Conservation (phyloP, 352 stramenopile genomes). For the Globisporangium viniferum region DNA sequence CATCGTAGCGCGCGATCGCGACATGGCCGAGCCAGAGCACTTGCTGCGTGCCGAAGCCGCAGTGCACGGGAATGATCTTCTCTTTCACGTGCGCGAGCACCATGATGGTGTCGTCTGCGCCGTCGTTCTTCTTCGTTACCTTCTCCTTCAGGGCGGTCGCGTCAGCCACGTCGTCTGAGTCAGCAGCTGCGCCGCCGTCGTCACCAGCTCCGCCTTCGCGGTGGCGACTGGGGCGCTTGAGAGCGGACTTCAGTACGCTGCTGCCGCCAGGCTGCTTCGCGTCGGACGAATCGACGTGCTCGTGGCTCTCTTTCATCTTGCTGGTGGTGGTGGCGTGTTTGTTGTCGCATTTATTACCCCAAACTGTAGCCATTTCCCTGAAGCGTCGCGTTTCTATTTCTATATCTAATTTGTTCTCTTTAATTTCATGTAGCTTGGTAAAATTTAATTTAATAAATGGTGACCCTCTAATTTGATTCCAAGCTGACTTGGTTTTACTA, state of each 20-base stretch:
- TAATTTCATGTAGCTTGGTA: too few species aligned
- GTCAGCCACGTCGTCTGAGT: background rate
- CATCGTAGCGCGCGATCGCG: slow-evolving; percentile 65
- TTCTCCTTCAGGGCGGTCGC: background rate
- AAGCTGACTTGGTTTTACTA: too few species aligned
- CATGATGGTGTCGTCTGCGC: slow-evolving; percentile 49
- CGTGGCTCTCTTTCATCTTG: background rate
- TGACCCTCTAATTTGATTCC: too few species aligned
- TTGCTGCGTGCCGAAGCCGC: slow-evolving; percentile 70
- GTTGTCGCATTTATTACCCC: too few species aligned
- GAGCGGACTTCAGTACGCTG: background rate
- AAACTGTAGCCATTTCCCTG: background rate
- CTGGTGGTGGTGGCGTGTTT: slow-evolving; percentile 6
- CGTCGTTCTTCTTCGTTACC: slow-evolving; percentile 34
- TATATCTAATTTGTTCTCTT: background rate
- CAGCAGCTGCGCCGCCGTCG: background rate
- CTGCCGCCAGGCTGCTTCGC: background rate
- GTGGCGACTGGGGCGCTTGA: background rate
- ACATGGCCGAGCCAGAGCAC: slow-evolving; percentile 71
- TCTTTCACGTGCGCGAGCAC: slow-evolving; percentile 63
- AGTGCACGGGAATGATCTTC: slow-evolving; percentile 70
- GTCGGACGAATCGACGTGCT: background rate
- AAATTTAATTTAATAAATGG: too few species aligned
- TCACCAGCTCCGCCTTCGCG: background rate
- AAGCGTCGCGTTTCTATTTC: background rate